A percentile compares a stretch with the other conserved stretches of the same genome.
Conservation (phyloP, 1,284 basidiomycete genomes). For the Tilletia setariae region DNA sequence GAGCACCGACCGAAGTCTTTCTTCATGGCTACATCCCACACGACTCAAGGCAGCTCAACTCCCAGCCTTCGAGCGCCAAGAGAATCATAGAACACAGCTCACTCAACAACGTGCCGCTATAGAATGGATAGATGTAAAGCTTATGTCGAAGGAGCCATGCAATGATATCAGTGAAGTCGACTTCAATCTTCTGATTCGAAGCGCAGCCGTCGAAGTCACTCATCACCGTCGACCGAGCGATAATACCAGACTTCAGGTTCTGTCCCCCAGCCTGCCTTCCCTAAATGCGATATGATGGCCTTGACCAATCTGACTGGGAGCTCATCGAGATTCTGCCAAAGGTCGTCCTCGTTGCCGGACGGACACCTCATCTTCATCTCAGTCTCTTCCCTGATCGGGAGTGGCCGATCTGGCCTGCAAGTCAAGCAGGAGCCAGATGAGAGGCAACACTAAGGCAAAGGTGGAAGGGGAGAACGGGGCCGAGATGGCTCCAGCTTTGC, state of each 20-base stretch:
- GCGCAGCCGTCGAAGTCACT: neutral
- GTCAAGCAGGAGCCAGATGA: slow-evolving; percentile 36
- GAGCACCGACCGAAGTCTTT: neutral
- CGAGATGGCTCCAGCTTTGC: slow-evolving; percentile 21
- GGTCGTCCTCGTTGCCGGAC: neutral
- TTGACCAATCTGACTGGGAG: slow-evolving; percentile 14
- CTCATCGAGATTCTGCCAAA: neutral
- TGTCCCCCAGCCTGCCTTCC: slow-evolving; percentile 27
- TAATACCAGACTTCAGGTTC: slow-evolving; percentile 33
- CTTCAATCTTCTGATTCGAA: neutral
- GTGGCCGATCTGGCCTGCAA: too few relatives aligned
- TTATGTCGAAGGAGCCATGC: neutral
- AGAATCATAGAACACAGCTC: neutral
- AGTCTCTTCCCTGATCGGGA: neutral
- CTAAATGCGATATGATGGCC: slow-evolving; percentile 26
- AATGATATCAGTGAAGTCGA: neutral
- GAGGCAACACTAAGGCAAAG: slow-evolving; percentile 33
- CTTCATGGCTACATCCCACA: slow-evolving; percentile 8
- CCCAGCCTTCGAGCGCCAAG: neutral
- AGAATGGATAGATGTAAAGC: neutral
- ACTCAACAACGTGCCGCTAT: neutral
- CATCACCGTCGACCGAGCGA: slow-evolving; percentile 24
- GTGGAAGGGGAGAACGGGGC: slow-evolving; percentile 28
- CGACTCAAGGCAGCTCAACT: neutral
- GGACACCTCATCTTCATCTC: neutral